phyloP scores from a whole-genome alignment of 1,284 basidiomycete genomes.

The Puccinia hordei region DNA sequence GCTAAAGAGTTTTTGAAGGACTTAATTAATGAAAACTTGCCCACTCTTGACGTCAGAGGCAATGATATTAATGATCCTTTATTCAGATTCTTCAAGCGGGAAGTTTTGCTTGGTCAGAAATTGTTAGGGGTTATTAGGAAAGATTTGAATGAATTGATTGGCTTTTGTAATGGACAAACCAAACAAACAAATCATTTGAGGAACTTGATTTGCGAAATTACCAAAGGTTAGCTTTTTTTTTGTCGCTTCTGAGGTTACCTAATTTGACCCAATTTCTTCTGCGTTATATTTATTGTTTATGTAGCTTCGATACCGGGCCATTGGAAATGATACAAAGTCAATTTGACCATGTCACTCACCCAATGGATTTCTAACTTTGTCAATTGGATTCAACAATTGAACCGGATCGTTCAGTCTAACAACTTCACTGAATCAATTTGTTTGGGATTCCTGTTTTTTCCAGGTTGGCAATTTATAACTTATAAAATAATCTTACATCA shows the following conservation, averaged over 20 bases:
- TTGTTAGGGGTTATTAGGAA: conserved; percentile 74
- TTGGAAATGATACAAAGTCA: conserved; percentile 86
- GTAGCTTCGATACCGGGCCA: conserved; percentile 79
- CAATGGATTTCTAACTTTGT: conserved; percentile 73
- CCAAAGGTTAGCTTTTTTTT: conserved; percentile 71
- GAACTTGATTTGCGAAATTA: conserved; percentile 78
- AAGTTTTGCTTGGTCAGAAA: conserved; percentile 75
- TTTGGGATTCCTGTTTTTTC: conserved; percentile 91
- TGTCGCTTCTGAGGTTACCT: neutral
- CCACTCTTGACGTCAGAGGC: conserved; percentile 51
- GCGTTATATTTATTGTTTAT: neutral
- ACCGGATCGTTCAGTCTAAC: conserved; percentile 69
- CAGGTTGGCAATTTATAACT: conserved; percentile 60
- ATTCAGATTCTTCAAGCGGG: conserved; percentile 80
- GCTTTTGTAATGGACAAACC: conserved; percentile 78
- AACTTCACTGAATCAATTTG: conserved; percentile 70
- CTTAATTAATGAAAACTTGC: conserved; percentile 53
- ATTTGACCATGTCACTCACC: conserved; percentile 71
- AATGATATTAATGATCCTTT: conserved; percentile 68
- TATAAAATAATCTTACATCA: neutral
- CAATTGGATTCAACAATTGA: conserved; percentile 75
- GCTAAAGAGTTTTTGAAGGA: conserved; percentile 78
- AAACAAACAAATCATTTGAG: conserved; percentile 95
- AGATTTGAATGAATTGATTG: conserved; percentile 77
- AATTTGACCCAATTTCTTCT: neutral